A percentile compares a stretch with the other conserved stretches of the same genome.
These are phyloP conservation scores for Cladophialophora psammophila DNA, from an alignment of 2,329 filamentous ascomycete genomes.

Conservation along the genomic window DNA sequence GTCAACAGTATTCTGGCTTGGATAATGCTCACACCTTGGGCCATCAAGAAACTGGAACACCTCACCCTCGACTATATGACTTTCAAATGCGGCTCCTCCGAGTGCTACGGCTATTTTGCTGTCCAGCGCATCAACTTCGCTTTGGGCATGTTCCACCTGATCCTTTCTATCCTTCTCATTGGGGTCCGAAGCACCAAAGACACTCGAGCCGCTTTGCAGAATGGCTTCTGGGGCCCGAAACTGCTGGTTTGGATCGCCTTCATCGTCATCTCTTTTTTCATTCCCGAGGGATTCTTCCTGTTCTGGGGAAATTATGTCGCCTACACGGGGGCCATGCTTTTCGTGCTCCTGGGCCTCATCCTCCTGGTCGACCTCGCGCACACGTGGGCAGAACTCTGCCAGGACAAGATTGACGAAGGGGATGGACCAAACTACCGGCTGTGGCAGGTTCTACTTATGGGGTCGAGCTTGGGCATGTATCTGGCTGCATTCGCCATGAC, in stretches of 20 bases:
- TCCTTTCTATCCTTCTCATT: conserved; percentile 82
- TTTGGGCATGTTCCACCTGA: conserved; percentile 88
- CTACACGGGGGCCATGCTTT: conserved; percentile 86
- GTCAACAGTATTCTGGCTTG: conserved; percentile 96
- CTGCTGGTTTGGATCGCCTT: conserved; percentile 86
- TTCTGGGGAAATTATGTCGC: conserved; percentile 96
- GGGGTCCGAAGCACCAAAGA: conserved; percentile 88
- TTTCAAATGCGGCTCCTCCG: conserved; percentile 80
- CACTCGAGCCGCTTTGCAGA: conserved; percentile 86
- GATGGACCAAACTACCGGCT: conserved; percentile 66
- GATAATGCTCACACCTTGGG: conserved; percentile 99
- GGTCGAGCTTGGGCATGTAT: conserved; percentile 94
- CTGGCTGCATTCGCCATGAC: conserved; percentile 90
- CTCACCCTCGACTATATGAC: conserved; percentile 95
- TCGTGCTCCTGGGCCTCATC: conserved; percentile 89
- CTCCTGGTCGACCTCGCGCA: conserved; percentile 94
- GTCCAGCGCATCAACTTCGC: conserved; percentile 98
- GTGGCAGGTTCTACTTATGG: conserved; percentile 88
- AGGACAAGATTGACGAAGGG: conserved; percentile 84
- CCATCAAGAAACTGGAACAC: conserved; percentile 91
- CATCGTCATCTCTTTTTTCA: conserved; percentile 91
- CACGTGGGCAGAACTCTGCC: conserved; percentile 95
- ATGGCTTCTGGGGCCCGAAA: conserved; percentile 99
- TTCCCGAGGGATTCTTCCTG: conserved; percentile 93
- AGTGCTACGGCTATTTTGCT: conserved; percentile 94